Percentiles rank a stretch among this genome's conserved stretches.
Conservation (phyloP, 2,329 filamentous ascomycete genomes). For the Aspergillus caelatus region DNA sequence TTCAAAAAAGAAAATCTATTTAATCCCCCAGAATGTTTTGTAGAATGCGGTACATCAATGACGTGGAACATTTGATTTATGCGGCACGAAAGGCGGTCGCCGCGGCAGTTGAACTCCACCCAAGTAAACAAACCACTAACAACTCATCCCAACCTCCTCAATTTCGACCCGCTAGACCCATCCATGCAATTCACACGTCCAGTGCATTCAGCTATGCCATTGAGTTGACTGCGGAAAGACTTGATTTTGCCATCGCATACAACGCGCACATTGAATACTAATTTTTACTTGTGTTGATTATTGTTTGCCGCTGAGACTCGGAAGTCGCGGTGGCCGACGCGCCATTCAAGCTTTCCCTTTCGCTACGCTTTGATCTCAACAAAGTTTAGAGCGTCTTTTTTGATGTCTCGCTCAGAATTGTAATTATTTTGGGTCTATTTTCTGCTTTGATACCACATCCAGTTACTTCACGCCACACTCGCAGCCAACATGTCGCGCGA, state of each 20-base stretch:
- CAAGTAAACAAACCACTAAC: conserved; percentile 23
- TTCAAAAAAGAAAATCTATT: too few species aligned
- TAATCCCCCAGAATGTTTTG: too few species aligned
- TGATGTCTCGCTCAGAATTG: not conserved
- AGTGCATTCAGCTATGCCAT: conserved; percentile 1
- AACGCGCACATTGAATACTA: not conserved
- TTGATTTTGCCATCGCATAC: not conserved
- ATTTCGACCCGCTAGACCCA: conserved; percentile 13
- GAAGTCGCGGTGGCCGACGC: conserved; percentile 19
- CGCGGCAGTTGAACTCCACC: conserved; percentile 13
- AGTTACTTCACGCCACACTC: conserved; percentile 9
- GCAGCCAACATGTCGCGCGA: conserved; percentile 24
- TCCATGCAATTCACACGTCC: not conserved
- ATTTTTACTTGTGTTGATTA: not conserved
- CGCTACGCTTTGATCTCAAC: not conserved
- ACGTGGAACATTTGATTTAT: not conserved
- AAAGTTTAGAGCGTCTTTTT: not conserved
- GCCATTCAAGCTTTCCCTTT: conserved; percentile 14
- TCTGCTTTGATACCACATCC: not conserved
- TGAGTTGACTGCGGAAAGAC: not conserved
- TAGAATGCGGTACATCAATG: not conserved
- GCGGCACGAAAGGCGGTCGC: conserved; percentile 16
- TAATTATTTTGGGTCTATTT: not conserved
- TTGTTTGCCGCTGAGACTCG: conserved; percentile 7
- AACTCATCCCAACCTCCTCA: conserved; percentile 27